phyloP scores from a whole-genome alignment of 140 eudicot species.

The Oenanthe javanica region DNA sequence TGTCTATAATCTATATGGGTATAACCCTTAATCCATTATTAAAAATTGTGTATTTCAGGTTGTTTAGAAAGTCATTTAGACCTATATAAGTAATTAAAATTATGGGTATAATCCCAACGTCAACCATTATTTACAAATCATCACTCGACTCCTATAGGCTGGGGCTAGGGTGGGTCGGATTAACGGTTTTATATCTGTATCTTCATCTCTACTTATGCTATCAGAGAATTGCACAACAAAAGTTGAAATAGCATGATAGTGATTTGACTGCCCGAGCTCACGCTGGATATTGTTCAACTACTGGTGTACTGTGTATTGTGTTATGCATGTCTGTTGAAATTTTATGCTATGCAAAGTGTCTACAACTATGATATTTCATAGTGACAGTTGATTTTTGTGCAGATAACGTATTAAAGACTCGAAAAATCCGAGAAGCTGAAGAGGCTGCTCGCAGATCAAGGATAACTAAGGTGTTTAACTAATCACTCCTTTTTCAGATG shows the following conservation, averaged over 20 bases:
- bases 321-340: background rate
- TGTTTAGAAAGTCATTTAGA: no score
- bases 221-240: background rate
- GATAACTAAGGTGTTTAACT: conserved; percentile 54
- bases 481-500: background rate
- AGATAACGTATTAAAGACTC: conserved; percentile 78
- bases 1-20: background rate
- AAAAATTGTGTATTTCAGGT: no score
- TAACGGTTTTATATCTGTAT: background rate
- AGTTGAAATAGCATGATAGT: background rate
- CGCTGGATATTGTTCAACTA: background rate
- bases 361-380: background rate
- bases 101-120: background rate
- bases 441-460: conserved; percentile 72
- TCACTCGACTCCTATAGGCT: background rate
- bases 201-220: no score
- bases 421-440: conserved; percentile 80
- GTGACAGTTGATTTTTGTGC: conserved; percentile 12
- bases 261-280: background rate
- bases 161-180: background rate
- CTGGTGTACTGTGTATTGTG: background rate
- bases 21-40: background rate
- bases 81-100: background rate
- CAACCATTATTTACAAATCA: background rate
- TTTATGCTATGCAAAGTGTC: background rate